Conservation (phyloP, 140 eudicot genomes). For the Bidens hawaiensis region DNA sequence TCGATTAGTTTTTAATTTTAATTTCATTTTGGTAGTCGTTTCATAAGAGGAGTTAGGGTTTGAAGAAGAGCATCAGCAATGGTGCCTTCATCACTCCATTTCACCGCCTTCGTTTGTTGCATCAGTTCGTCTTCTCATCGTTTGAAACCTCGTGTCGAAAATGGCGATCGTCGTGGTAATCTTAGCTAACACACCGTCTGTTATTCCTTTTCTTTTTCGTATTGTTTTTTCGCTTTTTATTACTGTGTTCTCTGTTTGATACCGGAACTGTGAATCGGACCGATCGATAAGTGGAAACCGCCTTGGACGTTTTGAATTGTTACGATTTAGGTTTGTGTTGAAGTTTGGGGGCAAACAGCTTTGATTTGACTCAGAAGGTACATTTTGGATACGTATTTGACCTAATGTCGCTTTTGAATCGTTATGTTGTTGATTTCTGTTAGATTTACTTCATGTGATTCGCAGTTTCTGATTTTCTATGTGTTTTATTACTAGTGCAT, state of each 20-base stretch:
- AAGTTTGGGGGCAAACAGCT: too few relatives aligned
- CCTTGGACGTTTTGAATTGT: too few relatives aligned
- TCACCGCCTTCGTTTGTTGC: slow-evolving; percentile 22
- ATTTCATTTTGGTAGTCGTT: background rate
- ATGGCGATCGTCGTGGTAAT: slow-evolving; percentile 89
- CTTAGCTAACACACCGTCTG: slow-evolving; percentile 54
- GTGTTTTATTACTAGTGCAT: background rate
- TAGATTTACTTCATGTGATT: too few relatives aligned
- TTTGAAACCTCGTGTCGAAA: slow-evolving; percentile 64
- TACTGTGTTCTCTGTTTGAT: background rate
- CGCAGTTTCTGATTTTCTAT: background rate
- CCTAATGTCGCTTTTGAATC: background rate
- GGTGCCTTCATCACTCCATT: slow-evolving; percentile 57
- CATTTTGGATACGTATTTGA: background rate
- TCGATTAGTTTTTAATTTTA: background rate
- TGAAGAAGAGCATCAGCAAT: slow-evolving; percentile 76
- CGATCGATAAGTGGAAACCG: background rate
- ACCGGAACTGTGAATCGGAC: slow-evolving; percentile 10
- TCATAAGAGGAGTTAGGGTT: slow-evolving; percentile 13
- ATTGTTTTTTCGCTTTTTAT: background rate
- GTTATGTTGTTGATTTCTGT: background rate
- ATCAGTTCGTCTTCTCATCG: slow-evolving; percentile 48
- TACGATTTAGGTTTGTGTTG: too few relatives aligned
- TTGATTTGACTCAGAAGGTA: slow-evolving; percentile 14
- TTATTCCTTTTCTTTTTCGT: background rate